phyloP scores from a whole-genome alignment of 1,139 yeast species.

The Geotrichum histeridarum region DNA sequence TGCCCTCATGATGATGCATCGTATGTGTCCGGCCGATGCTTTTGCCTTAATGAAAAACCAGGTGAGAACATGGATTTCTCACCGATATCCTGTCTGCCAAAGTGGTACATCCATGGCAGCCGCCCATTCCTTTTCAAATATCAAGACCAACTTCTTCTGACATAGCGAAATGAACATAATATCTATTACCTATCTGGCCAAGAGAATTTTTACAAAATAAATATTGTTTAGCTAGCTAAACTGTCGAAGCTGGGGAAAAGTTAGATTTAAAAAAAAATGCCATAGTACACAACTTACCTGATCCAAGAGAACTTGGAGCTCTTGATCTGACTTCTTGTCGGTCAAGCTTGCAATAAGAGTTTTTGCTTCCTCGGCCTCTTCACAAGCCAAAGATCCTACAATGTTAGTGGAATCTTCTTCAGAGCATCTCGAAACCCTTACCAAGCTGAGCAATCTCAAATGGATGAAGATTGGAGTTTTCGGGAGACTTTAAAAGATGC shows the following conservation, averaged over 20 bases:
- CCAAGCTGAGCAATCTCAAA: conserved; percentile 87
- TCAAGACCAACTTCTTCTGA: conserved; percentile 20
- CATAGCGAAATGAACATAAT: not conserved
- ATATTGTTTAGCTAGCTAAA: conserved; percentile 27
- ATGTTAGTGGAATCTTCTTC: not conserved
- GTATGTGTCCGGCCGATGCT: conserved; percentile 55
- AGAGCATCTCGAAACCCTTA: conserved; percentile 13
- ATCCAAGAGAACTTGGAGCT: conserved; percentile 77
- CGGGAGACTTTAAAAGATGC: conserved; percentile 68
- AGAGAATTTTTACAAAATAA: conserved; percentile 1
- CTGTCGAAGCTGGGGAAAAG: conserved; percentile 26
- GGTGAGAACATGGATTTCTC: conserved; percentile 52
- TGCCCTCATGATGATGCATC: conserved; percentile 63
- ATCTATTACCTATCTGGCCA: not conserved
- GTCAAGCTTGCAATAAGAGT: conserved; percentile 84
- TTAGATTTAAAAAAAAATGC: not conserved
- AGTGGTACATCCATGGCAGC: conserved; percentile 72
- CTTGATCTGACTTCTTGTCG: conserved; percentile 77
- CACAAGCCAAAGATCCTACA: conserved; percentile 84
- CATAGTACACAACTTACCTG: conserved; percentile 48
- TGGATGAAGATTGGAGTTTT: conserved; percentile 71
- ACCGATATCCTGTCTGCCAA: conserved; percentile 65
- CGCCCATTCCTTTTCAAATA: conserved; percentile 33
- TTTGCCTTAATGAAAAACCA: conserved; percentile 49
- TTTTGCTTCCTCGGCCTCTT: conserved; percentile 96